phyloP scores from a whole-genome alignment of 352 stramenopile species.

The Hyaloperonospora arabidopsidis region DNA sequence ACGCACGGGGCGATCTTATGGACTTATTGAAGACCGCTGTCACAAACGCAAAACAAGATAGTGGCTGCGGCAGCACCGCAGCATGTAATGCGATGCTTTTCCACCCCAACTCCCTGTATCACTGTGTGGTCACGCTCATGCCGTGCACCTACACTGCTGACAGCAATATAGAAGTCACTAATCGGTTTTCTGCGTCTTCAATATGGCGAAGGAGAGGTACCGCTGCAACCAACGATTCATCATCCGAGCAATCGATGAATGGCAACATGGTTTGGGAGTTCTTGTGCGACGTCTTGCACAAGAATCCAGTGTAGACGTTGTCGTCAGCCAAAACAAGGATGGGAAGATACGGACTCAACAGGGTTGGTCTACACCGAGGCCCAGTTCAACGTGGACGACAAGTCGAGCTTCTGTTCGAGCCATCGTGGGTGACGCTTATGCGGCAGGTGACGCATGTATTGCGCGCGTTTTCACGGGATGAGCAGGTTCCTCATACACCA shows the following conservation, averaged over 20 bases:
- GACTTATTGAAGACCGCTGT: too few species aligned
- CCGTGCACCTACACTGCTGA: conserved; percentile 85
- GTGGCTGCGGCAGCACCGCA: too few species aligned
- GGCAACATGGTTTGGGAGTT: conserved; percentile 38
- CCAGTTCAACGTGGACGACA: conserved; percentile 38
- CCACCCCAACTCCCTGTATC: too few species aligned
- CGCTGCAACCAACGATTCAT: conserved; percentile 8
- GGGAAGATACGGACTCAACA: background rate
- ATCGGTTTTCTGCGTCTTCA: conserved; percentile 65
- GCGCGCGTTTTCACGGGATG: conserved; percentile 66
- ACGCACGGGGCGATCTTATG: too few species aligned
- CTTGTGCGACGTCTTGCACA: conserved; percentile 45
- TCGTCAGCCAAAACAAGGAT: conserved; percentile 14
- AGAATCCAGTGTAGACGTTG: conserved; percentile 34
- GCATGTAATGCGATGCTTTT: too few species aligned
- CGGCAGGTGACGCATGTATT: conserved; percentile 68
- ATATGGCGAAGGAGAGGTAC: conserved; percentile 39
- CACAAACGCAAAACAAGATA: too few species aligned
- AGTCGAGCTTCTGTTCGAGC: conserved; percentile 64
- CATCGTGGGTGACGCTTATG: conserved; percentile 66
- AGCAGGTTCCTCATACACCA: conserved; percentile 63
- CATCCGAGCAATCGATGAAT: conserved; percentile 29
- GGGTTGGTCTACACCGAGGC: background rate
- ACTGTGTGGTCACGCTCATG: too few species aligned
- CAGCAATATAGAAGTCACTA: conserved; percentile 86